phyloP scores from a whole-genome alignment of 2,329 filamentous ascomycete species.

The Harringtonia aguacate region DNA sequence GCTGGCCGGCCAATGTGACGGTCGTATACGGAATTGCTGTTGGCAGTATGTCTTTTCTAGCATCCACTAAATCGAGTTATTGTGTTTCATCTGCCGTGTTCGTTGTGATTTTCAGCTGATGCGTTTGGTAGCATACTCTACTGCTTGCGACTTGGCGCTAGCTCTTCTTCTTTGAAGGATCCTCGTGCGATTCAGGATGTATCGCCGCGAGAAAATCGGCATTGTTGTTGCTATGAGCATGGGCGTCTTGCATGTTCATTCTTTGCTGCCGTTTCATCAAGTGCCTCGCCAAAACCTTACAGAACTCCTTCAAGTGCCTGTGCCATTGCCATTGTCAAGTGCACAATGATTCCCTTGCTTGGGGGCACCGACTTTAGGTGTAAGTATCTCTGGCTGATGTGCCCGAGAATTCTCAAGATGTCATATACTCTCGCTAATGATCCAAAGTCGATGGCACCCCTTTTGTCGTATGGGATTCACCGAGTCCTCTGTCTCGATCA shows the following conservation, averaged over 20 bases:
- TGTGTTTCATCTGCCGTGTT: not conserved
- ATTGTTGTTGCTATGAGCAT: constrained; percentile 21
- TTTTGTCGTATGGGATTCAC: constrained; percentile 15
- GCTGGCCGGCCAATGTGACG: constrained; percentile 14
- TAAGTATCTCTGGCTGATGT: constrained; percentile 2
- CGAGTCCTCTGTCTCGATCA: constrained; percentile 19
- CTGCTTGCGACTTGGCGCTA: constrained; percentile 15
- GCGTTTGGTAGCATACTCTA: no score
- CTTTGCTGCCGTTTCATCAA: not conserved
- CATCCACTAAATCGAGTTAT: no score
- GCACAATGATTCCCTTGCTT: constrained; percentile 10
- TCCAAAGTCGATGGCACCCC: constrained; percentile 1
- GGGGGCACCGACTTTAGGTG: constrained; percentile 11
- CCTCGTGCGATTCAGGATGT: constrained; percentile 18
- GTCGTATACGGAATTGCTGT: constrained; percentile 15
- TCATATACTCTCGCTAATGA: no score
- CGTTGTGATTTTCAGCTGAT: constrained; percentile 4
- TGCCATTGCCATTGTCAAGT: constrained; percentile 16
- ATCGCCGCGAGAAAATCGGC: constrained; percentile 18
- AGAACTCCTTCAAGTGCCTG: constrained; percentile 12
- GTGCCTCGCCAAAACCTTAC: not conserved
- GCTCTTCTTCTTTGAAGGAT: constrained; percentile 19
- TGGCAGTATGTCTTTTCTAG: constrained; percentile 6
- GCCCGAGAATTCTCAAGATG: no score
- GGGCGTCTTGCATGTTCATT: constrained; percentile 16